Percentiles rank a stretch among this genome's conserved stretches.
These are phyloP conservation scores for Secale cereale DNA, from an alignment of 176 grass and related monocot genomes.

Conservation along the genomic window DNA sequence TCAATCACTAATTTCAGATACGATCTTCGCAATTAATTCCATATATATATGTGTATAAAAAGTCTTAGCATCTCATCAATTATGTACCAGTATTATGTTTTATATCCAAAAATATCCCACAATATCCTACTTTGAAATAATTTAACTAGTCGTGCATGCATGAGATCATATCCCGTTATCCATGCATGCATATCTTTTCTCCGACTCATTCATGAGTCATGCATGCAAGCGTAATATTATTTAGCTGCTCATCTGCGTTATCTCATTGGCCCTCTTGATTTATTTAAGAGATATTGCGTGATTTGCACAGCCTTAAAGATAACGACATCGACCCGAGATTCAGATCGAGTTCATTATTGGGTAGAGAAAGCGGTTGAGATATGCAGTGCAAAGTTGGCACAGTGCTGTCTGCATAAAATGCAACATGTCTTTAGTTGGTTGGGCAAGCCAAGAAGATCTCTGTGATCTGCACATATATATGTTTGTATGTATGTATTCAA, in stretches of 20 bases:
- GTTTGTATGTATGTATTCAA: background rate
- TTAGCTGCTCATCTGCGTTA: background rate
- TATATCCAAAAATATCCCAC: background rate
- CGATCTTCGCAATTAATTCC: background rate
- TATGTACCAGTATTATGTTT: background rate
- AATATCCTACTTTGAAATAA: background rate
- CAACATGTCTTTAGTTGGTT: constrained; percentile 42
- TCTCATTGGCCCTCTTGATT: background rate
- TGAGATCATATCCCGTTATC: background rate
- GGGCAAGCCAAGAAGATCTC: constrained; percentile 22
- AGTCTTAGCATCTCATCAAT: background rate
- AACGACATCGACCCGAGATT: background rate
- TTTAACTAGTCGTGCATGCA: background rate
- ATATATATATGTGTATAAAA: background rate
- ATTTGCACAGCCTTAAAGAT: constrained; percentile 34
- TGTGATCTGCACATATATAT: background rate
- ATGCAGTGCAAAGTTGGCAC: constrained; percentile 38
- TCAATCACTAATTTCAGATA: background rate
- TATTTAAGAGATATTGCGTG: constrained; percentile 41
- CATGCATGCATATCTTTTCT: background rate
- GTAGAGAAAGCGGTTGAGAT: constrained; percentile 42
- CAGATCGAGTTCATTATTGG: background rate
- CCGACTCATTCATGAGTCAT: constrained; percentile 21
- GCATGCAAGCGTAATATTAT: background rate
- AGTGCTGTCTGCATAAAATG: constrained; percentile 39